Conservation (phyloP, 352 stramenopile genomes). For the Elongisporangium anandrum region DNA sequence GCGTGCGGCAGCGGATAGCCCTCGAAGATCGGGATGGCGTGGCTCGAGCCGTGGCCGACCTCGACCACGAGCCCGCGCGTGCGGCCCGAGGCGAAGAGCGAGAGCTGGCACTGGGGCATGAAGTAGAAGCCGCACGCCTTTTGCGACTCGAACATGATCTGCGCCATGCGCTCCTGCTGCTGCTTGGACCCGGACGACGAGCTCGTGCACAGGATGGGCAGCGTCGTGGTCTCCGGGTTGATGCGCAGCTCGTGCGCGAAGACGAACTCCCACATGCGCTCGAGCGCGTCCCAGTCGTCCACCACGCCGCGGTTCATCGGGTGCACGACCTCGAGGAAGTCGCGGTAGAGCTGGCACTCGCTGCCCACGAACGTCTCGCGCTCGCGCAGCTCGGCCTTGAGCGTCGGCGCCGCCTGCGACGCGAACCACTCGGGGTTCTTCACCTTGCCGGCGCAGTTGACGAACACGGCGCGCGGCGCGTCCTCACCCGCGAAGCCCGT, state of each 20-base stretch:
- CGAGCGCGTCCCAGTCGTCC: constrained; percentile 82
- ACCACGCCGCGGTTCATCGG: constrained; percentile 78
- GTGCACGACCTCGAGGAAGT: constrained; percentile 62
- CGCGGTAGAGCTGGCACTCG: constrained; percentile 62
- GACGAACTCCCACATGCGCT: constrained; percentile 83
- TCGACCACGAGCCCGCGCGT: constrained; percentile 86
- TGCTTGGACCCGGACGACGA: constrained; percentile 49
- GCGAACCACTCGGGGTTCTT: constrained; percentile 84
- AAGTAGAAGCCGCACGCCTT: constrained; percentile 83
- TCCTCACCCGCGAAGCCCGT: constrained; percentile 85
- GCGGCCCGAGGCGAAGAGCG: constrained; percentile 81
- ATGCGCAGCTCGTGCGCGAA: constrained; percentile 76
- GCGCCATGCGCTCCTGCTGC: constrained; percentile 74
- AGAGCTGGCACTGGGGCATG: constrained; percentile 81
- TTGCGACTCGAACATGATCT: constrained; percentile 86
- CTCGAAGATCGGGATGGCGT: constrained; percentile 86
- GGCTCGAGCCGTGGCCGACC: constrained; percentile 78
- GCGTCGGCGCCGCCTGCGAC: constrained; percentile 35
- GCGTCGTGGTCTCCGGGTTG: constrained; percentile 64
- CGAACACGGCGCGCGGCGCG: constrained; percentile 67
- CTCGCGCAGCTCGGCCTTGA: constrained; percentile 67
- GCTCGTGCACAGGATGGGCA: constrained; percentile 69
- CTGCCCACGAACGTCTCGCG: constrained; percentile 63
- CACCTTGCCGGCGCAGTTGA: constrained; percentile 52
- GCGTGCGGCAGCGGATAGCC: constrained; percentile 79